Evolutionary conservation across 2,329 filamentous ascomycete genomes (phyloP).

Genomic region (Penicillium sp.): DNA sequence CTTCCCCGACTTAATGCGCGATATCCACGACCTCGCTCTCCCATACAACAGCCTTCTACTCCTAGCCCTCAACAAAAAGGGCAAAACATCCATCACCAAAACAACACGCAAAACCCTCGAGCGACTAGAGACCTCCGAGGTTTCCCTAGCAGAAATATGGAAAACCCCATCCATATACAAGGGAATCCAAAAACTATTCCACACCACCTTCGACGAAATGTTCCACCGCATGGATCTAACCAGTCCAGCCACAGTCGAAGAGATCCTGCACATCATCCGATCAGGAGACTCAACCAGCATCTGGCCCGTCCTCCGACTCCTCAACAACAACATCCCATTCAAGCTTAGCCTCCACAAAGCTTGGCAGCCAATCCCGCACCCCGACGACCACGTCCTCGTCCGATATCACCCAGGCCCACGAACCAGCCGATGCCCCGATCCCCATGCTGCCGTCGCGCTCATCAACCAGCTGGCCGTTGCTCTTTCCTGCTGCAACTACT

Average conservation of each 20-base stretch:
- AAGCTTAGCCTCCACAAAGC: slow-evolving; percentile 38
- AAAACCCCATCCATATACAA: slow-evolving; percentile 27
- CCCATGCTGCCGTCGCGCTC: slow-evolving; percentile 40
- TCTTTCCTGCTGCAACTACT: slow-evolving; percentile 38
- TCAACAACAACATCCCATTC: slow-evolving; percentile 37
- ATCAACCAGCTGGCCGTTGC: slow-evolving; percentile 46
- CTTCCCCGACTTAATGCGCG: slow-evolving; percentile 27
- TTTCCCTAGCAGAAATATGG: slow-evolving; percentile 30
- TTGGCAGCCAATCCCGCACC: slow-evolving; percentile 24
- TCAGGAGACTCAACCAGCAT: slow-evolving; percentile 27
- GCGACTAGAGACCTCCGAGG: slow-evolving; percentile 27
- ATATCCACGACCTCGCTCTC: slow-evolving; percentile 29
- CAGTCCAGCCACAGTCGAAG: slow-evolving; percentile 29
- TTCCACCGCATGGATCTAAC: slow-evolving; percentile 36
- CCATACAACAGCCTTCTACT: slow-evolving; percentile 32
- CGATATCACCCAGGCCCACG: slow-evolving; percentile 25
- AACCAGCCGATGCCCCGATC: slow-evolving; percentile 28
- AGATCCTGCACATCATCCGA: slow-evolving; percentile 31
- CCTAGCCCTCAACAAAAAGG: slow-evolving; percentile 28
- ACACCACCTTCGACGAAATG: slow-evolving; percentile 30
- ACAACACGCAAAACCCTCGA: slow-evolving; percentile 24
- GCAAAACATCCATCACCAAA: slow-evolving; percentile 23
- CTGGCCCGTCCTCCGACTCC: slow-evolving; percentile 33
- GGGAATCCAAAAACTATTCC: slow-evolving; percentile 26
- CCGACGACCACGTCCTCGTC: slow-evolving; percentile 26